Percentiles rank a stretch among this genome's conserved stretches.
Evolutionary conservation across 106 monocot species (phyloP).

Genomic region (Allium fistulosum): DNA sequence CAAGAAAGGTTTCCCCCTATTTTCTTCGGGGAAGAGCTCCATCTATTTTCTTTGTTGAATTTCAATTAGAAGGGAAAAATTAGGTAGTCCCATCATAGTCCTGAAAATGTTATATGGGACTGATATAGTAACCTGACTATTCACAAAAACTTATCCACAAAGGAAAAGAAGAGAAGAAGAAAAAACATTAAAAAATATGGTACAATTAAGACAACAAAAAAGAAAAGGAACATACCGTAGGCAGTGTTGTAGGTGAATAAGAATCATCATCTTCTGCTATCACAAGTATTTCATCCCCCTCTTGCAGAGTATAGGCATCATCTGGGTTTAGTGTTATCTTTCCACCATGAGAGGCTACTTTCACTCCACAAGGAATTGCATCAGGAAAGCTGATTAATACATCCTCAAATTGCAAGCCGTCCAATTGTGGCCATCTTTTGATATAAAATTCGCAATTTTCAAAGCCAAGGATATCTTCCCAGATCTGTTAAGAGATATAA

Average conservation of each 20-base stretch:
- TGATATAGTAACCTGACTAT: no score
- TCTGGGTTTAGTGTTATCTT: constrained; percentile 68
- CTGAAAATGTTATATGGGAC: no score
- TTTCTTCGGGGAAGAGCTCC: no score
- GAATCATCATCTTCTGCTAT: constrained; percentile 78
- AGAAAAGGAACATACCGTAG: constrained; percentile 28
- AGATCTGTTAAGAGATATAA: constrained; percentile 31
- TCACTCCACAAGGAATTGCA: constrained; percentile 66
- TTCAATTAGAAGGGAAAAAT: no score
- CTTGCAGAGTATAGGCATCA: constrained; percentile 58
- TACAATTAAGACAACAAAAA: background rate
- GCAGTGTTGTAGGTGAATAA: constrained; percentile 43
- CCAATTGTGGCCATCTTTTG: constrained; percentile 63
- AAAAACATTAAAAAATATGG: no score
- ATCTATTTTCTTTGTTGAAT: no score
- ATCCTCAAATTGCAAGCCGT: constrained; percentile 62
- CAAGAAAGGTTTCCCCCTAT: no score
- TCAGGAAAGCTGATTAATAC: constrained; percentile 67
- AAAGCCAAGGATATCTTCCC: constrained; percentile 77
- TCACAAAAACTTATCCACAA: no score
- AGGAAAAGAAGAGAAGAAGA: no score
- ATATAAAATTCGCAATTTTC: constrained; percentile 76
- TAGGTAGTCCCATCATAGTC: no score
- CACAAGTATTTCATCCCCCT: constrained; percentile 64
- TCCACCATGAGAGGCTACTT: constrained; percentile 43